Percentiles rank a stretch among this genome's conserved stretches.
Evolutionary conservation across 345 rosid species (phyloP).

Genomic region (Citrus cavaleriei): DNA sequence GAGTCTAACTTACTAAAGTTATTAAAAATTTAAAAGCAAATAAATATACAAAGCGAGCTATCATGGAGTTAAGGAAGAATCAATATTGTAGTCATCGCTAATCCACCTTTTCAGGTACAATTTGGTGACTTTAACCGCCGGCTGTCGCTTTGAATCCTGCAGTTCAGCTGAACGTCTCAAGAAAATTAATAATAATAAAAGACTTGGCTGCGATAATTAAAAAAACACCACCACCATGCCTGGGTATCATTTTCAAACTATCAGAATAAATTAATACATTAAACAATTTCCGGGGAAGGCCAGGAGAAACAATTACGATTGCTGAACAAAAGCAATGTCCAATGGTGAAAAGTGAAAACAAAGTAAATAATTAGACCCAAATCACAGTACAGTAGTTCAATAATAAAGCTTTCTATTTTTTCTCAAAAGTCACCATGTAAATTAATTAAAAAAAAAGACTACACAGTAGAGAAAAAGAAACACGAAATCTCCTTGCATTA

Average conservation of each 20-base stretch:
- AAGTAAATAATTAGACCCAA: not conserved
- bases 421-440: not conserved
- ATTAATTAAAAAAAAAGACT: not conserved
- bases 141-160: constrained; percentile 4
- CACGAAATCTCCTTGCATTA: not conserved
- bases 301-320: not conserved
- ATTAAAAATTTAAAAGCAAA: not conserved
- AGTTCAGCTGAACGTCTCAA: not conserved
- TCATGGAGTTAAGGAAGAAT: constrained; percentile 1
- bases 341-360: not conserved
- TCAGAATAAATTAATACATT: not conserved
- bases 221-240: no score
- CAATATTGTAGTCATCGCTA: not conserved
- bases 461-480: not conserved
- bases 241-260: not conserved
- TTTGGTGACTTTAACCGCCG: not conserved
- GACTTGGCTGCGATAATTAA: not conserved
- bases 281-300: not conserved
- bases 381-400: not conserved
- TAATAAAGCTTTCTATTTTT: not conserved
- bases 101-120: not conserved
- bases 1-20: not conserved
- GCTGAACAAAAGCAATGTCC: not conserved
- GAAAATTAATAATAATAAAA: not conserved
- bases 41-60: not conserved